Evolutionary conservation across 495 filamentous ascomycete species (phyloP).

Genomic region (Margaritispora aquatica): DNA sequence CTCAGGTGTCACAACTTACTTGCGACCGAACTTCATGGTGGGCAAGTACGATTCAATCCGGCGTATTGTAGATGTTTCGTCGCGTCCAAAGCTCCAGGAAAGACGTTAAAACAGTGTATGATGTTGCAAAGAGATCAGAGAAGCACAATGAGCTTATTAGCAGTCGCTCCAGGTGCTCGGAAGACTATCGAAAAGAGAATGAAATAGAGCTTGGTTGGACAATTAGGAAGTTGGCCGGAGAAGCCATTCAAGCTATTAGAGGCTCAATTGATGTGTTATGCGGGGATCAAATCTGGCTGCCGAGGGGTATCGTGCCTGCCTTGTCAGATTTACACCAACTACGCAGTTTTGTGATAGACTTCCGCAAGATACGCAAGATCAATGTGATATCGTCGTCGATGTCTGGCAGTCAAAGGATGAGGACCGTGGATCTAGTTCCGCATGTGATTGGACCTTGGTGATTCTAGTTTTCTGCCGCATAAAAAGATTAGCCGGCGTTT

Average conservation of each 20-base stretch:
- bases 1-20: slow-evolving; percentile 11
- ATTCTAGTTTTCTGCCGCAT: neutral
- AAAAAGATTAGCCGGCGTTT: neutral
- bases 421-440: slow-evolving; percentile 1
- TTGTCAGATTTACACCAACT: neutral
- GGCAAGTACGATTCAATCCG: neutral
- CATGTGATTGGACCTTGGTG: slow-evolving; percentile 1
- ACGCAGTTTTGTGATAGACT: neutral
- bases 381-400: neutral
- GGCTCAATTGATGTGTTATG: neutral
- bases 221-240: slow-evolving; percentile 10
- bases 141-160: too few species aligned
- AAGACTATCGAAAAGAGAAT: slow-evolving; percentile 8
- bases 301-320: neutral
- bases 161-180: neutral
- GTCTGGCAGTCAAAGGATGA: slow-evolving; percentile 1
- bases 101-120: too few species aligned
- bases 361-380: neutral
- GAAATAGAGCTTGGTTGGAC: slow-evolving; percentile 17
- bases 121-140: too few species aligned
- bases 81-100: too few species aligned
- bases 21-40: slow-evolving; percentile 69
- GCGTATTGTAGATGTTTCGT: neutral
- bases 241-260: slow-evolving; percentile 20
- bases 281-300: neutral